Base-by-base conservation (phyloP, 495 filamentous ascomycete genomes). In the Xylaria acuta region DNA sequence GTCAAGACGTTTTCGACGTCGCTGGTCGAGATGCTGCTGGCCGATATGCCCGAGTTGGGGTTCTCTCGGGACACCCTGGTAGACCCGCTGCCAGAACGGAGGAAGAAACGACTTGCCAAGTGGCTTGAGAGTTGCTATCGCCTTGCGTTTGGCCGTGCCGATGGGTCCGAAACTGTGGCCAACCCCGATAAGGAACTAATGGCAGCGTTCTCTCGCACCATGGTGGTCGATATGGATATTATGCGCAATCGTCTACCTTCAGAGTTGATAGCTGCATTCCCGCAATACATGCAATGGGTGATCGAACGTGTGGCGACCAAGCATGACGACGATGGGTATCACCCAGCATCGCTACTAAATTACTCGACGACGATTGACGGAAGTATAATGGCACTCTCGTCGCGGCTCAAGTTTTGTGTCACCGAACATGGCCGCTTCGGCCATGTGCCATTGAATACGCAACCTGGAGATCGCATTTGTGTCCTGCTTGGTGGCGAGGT, bases 401-500 rank as follows among this genome's bases (percentile, higher is more conserved):
- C 34, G 5, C 20, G n/a, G 34, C 59, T 64, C 6, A 64, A 38
- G 22, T 76, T 76, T 40, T 73, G 70, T 53, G 40, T 65, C 67
- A 76, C 75, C 0, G 73, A 73, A 38, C 18, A 69, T 14, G 75
- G 73, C 25, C 65, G 75, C 47, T 60, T 76, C 27, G 73, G 67
- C 22, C 63, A 75, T 14, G 43, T 69, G 22, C 60, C 70, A n/a
- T 12, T 14, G 14, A 43, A 59, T 14, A 59, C 73, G 0, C 41
- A 32, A 51, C 59, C 51, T 16, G 76, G 78, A 5, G 76, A 80
- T 67, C n/a, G 74, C 9, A 60, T 80, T 40, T 78, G 75, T 53
- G 67, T 78, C 14, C 65, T 80, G 36, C 67, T 71, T 64, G 78
- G 78, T 27, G 76, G 76, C 12, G 75, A 78, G 45, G 73, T 80